Evolutionary conservation across 169 alveolate species (phyloP), one percentile per base, ranked within the genome.

Genomic region (Cryptosporidium xiaoi): DNA sequence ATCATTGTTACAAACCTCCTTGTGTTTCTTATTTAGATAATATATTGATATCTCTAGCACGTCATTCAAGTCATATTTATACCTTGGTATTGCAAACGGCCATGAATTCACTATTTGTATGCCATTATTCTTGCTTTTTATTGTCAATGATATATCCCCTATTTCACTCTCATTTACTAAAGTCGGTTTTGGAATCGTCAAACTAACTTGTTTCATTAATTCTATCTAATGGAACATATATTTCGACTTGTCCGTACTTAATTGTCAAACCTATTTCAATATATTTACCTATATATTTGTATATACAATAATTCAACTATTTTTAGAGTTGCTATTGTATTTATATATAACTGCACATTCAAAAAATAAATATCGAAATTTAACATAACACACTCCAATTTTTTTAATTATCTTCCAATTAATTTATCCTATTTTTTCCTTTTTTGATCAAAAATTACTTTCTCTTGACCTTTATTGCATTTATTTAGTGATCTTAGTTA

Each of bases 121-220:
- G 13, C 46, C 77, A 27, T 62, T 44, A 27, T 27, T 60, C 62
- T 31, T 60, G 27, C 87, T 34, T 34, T 77, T 77, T 58, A 77
- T 77, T 18, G 71, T 62, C n/a, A 77, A 24, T 31, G 87, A 77
- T 6, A 77, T 62, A 18, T 27, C 29, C 29, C 36, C 12, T 2
- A 56, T 29, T 12, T 77, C 71, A 27, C 56, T 53, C 10, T 77
- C 69, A 36, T 69, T 69, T 2, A 7, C 62, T 7, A 77, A 20
- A 13, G 87, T 77, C 50, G 87, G 87, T 44, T 62, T 77, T 56
- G 87, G 87, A 46, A 77, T 77, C 27, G 87, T 77, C 13, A 77
- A 77, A 46, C 87, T 77, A 60, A 62, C 71, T 27, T 58, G 27
- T 77, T 60, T 56, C 87, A 77, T 77, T 44, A 40, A 40, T 40